Evolutionary conservation across 2,329 filamentous ascomycete genomes (phyloP).

Genomic region (Fusarium duplospermum): DNA sequence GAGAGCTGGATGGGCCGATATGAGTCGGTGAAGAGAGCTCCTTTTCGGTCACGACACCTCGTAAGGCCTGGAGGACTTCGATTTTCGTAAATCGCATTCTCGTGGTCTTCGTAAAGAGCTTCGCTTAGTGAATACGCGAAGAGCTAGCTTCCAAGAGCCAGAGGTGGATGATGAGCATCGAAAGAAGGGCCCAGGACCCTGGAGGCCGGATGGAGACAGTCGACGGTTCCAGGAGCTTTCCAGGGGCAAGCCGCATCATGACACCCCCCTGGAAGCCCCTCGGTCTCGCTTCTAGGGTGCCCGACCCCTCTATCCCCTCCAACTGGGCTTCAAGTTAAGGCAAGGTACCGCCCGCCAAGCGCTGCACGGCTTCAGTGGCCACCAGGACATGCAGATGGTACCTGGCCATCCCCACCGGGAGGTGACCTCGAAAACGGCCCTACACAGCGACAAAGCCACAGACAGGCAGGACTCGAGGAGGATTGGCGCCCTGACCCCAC

Average conservation of each 20-base stretch:
- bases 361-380: constrained; percentile 10
- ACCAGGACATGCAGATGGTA: constrained; percentile 27
- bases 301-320: constrained; percentile 4
- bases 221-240: background rate
- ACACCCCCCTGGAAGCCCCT: constrained; percentile 4
- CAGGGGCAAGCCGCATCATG: constrained; percentile 11
- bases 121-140: constrained; percentile 22
- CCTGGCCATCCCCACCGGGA: constrained; percentile 24
- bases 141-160: background rate
- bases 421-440: constrained; percentile 29
- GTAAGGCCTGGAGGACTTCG: background rate
- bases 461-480: constrained; percentile 6
- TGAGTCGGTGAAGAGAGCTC: constrained; percentile 1
- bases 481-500: constrained; percentile 38
- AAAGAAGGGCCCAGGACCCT: constrained; percentile 5
- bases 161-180: constrained; percentile 8
- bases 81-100: constrained; percentile 14
- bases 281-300: background rate
- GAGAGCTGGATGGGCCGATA: background rate
- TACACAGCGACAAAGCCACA: constrained; percentile 30
- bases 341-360: constrained; percentile 29
- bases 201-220: constrained; percentile 5
- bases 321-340: constrained; percentile 23
- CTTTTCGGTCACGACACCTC: background rate
- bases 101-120: background rate